A percentile compares a stretch with the other conserved stretches of the same genome.
Conservation (phyloP, 176 grass and related monocot genomes). For the Carex parvula region DNA sequence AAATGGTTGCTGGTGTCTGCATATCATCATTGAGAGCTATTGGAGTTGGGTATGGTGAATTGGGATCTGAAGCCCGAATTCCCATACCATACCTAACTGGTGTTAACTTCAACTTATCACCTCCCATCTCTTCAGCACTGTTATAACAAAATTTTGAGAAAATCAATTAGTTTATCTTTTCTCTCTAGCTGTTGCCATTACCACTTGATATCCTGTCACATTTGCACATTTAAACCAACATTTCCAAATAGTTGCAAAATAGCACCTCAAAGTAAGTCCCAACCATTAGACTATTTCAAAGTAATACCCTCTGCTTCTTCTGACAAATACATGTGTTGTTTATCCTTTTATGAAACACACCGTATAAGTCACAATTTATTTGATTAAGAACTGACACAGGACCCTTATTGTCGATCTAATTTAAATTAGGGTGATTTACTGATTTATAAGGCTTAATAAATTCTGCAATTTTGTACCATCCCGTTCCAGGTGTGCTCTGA, state of each 20-base stretch:
- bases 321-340: not conserved
- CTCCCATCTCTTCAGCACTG: slow-evolving; percentile 9
- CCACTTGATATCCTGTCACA: slow-evolving; percentile 26
- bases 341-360: not conserved
- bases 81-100: slow-evolving; percentile 8
- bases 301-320: not conserved
- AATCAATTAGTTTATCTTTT: not conserved
- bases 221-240: not conserved
- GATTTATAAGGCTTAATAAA: not conserved
- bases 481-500: slow-evolving; percentile 27
- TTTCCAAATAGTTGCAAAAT: not conserved
- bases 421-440: not conserved
- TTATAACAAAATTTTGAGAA: slow-evolving; percentile 24
- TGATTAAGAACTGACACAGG: not conserved
- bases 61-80: slow-evolving; percentile 16
- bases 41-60: slow-evolving; percentile 70
- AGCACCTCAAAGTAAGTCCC: not conserved
- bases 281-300: not conserved
- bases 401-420: not conserved
- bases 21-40: slow-evolving; percentile 52
- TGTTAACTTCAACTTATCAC: slow-evolving; percentile 16
- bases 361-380: not conserved
- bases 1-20: slow-evolving; percentile 70
- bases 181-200: not conserved
- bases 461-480: not conserved